Conservation (phyloP, 2,329 filamentous ascomycete genomes). For the Graphiopsis chlorocephala region DNA sequence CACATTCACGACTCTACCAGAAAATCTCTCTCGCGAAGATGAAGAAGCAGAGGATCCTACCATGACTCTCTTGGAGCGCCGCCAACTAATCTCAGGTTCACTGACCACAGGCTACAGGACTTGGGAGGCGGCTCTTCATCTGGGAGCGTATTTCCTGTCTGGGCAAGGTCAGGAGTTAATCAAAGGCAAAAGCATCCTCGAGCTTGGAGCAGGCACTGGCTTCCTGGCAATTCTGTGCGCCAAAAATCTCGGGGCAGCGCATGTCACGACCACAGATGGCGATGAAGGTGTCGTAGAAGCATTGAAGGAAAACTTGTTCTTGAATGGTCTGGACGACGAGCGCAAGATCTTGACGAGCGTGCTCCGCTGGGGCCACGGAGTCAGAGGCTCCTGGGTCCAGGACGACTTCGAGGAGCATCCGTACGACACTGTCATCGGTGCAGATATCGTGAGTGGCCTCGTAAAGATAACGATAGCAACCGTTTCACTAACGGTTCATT, state of each 20-base stretch:
- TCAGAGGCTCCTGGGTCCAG: constrained; percentile 58
- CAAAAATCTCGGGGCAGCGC: constrained; percentile 59
- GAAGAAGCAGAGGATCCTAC: constrained; percentile 27
- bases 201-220: constrained; percentile 74
- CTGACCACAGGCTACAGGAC: constrained; percentile 76
- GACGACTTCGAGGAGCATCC: constrained; percentile 45
- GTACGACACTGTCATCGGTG: constrained; percentile 66
- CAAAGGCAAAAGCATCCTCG: constrained; percentile 59
- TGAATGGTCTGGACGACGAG: constrained; percentile 62
- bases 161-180: constrained; percentile 48
- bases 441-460: constrained; percentile 59
- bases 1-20: constrained; percentile 57
- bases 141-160: constrained; percentile 65
- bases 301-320: constrained; percentile 64
- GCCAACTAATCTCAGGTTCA: constrained; percentile 64
- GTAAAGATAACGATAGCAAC: background rate
- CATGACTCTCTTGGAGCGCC: constrained; percentile 67
- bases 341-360: constrained; percentile 51
- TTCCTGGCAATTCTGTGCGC: constrained; percentile 71
- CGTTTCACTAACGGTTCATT: constrained; percentile 9
- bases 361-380: constrained; percentile 62
- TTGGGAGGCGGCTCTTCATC: constrained; percentile 76
- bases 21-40: constrained; percentile 14
- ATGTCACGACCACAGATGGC: constrained; percentile 70
- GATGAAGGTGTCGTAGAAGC: constrained; percentile 68